Conservation (phyloP, 208 protist species). For the Paratrypanosoma confusum region DNA sequence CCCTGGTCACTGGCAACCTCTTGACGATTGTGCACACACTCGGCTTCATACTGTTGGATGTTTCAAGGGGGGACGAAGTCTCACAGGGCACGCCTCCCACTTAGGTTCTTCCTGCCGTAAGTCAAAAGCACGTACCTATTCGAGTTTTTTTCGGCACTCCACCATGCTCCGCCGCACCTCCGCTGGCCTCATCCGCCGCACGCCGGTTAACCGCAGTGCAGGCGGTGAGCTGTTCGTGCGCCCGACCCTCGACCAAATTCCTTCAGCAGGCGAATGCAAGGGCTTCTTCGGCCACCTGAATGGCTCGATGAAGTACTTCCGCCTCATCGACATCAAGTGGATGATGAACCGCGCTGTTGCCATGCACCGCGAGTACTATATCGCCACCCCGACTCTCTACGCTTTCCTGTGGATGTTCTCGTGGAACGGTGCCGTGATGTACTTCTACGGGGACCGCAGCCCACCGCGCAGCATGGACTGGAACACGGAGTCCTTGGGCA, state of each 20-base stretch:
- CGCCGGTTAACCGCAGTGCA: slow-evolving; percentile 37
- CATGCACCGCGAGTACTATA: slow-evolving; percentile 78
- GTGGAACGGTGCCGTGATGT: slow-evolving; percentile 65
- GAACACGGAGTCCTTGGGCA: slow-evolving; percentile 78
- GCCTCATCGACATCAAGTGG: slow-evolving; percentile 84
- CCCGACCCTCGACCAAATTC: slow-evolving; percentile 69
- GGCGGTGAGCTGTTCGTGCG: slow-evolving; percentile 78
- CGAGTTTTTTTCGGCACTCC: too few relatives aligned
- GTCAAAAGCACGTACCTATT: too few relatives aligned
- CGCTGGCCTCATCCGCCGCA: slow-evolving; percentile 54
- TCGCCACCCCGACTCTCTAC: slow-evolving; percentile 69
- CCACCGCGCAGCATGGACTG: slow-evolving; percentile 78
- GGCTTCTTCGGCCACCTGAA: slow-evolving; percentile 78
- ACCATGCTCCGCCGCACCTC: slow-evolving; percentile 76
- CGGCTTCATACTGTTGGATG: too few relatives aligned
- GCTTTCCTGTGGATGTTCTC: slow-evolving; percentile 78
- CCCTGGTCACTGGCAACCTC: too few relatives aligned
- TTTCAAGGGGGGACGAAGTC: too few relatives aligned
- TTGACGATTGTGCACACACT: too few relatives aligned
- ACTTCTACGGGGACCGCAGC: slow-evolving; percentile 72
- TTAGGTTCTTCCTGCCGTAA: too few relatives aligned
- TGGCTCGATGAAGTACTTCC: slow-evolving; percentile 34
- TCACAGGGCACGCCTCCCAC: too few relatives aligned
- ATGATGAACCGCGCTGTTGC: slow-evolving; percentile 85
- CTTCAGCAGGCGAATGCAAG: slow-evolving; percentile 32